A percentile compares a stretch with the other conserved stretches of the same genome.
phyloP scores from a whole-genome alignment of 768 basidiomycete genomes.

The Auriscalpium microsporum region DNA sequence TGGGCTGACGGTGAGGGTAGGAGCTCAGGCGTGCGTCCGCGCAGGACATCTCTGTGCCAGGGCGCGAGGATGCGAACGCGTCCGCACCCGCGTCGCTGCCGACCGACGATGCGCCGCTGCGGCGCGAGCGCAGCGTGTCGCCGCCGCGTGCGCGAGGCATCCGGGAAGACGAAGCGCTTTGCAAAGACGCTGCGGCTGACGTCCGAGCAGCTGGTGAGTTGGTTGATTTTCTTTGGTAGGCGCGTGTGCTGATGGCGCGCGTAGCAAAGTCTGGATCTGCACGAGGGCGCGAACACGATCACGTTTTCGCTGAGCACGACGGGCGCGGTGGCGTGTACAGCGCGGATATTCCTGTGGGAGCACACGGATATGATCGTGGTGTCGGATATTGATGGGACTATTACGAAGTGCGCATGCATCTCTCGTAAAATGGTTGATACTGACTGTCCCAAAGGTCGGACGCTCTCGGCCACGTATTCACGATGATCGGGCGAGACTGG shows the following conservation, averaged over 20 bases:
- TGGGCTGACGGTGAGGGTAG: no score
- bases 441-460: conserved; percentile 57
- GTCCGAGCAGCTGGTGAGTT: conserved; percentile 83
- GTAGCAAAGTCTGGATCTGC: conserved; percentile 79
- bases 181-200: conserved; percentile 90
- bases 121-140: neutral
- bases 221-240: neutral
- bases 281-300: conserved; percentile 82
- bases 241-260: neutral
- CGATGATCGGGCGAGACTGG: conserved; percentile 98
- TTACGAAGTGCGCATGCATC: conserved; percentile 70
- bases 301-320: conserved; percentile 88
- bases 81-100: neutral
- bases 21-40: no score
- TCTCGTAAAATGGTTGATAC: neutral
- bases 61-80: neutral
- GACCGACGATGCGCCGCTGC: neutral
- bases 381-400: conserved; percentile 98
- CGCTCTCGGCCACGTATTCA: conserved; percentile 92
- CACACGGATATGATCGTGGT: conserved; percentile 84
- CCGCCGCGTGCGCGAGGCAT: no score
- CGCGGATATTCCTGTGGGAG: conserved; percentile 94
- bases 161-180: conserved; percentile 38
- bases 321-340: conserved; percentile 76
- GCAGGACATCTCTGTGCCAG: neutral